Percentiles rank a stretch among this genome's conserved stretches.
Conservation (phyloP, 2,329 filamentous ascomycete species). For the Trichophyton schoenleinii region DNA sequence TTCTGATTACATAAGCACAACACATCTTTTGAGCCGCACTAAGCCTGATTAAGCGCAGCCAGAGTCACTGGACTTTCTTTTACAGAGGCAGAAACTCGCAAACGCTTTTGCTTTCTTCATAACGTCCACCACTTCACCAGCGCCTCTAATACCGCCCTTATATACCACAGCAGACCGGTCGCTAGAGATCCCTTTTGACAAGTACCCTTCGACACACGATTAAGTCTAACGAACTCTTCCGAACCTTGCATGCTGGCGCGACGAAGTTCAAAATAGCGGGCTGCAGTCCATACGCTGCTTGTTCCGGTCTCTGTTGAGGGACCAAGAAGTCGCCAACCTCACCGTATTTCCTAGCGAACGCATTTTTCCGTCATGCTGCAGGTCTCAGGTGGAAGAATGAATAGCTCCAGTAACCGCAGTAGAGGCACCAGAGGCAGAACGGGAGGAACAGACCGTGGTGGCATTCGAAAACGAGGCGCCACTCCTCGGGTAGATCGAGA, state of each 20-base stretch:
- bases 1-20: neutral
- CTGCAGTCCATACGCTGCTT: conserved; percentile 5
- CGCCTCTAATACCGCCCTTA: neutral
- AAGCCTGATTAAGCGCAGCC: neutral
- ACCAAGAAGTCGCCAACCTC: neutral
- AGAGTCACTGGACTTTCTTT: conserved; percentile 1
- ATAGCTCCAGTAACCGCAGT: conserved; percentile 24
- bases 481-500: conserved; percentile 43
- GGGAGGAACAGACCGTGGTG: conserved; percentile 31
- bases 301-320: neutral
- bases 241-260: neutral
- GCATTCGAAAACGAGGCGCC: conserved; percentile 39
- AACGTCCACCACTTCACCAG: neutral
- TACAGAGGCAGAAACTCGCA: neutral
- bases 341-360: neutral
- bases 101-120: neutral
- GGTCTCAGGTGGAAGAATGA: conserved; percentile 13
- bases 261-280: conserved; percentile 1
- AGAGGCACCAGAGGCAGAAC: conserved; percentile 16
- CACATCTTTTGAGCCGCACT: neutral
- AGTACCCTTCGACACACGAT: neutral
- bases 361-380: conserved; percentile 8
- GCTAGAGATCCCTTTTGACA: neutral
- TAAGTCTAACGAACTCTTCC: neutral
- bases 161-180: neutral